Evolutionary conservation across 75 land plant genomes (phyloP).

Genomic region (Azolla pinnata): DNA sequence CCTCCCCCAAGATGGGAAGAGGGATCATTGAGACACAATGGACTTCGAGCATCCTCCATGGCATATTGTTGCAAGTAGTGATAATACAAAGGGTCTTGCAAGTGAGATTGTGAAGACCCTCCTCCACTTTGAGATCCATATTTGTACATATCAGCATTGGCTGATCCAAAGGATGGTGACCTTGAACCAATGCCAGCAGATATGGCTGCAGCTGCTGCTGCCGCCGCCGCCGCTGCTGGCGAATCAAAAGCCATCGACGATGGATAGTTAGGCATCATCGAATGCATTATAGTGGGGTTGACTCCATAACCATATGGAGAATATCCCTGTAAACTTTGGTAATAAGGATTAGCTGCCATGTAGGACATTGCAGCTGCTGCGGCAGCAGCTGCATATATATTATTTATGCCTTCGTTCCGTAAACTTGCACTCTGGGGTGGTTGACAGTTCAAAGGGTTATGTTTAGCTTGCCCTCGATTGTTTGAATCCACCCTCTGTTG

Average conservation of each 20-base stretch:
- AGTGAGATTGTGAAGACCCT: conserved; percentile 27
- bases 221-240: conserved; percentile 35
- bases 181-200: conserved; percentile 41
- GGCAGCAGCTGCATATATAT: conserved; percentile 37
- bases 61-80: conserved; percentile 46
- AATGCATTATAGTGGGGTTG: conserved; percentile 41
- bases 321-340: conserved; percentile 43
- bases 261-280: conserved; percentile 48
- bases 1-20: background rate
- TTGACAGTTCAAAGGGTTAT: background rate
- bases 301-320: conserved; percentile 54
- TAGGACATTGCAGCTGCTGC: conserved; percentile 37
- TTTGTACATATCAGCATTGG: too few relatives aligned
- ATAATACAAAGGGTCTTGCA: conserved; percentile 43
- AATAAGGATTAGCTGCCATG: conserved; percentile 51
- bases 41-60: conserved; percentile 31
- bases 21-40: conserved; percentile 27
- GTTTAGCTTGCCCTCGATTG: conserved; percentile 27
- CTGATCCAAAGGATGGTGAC: conserved; percentile 27
- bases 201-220: conserved; percentile 32
- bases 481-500: conserved; percentile 20
- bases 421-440: background rate
- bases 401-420: conserved; percentile 22
- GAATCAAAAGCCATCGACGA: conserved; percentile 39
- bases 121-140: too few relatives aligned